Conservation (phyloP, 225 moss, liverwort and hornwort genomes). For the Bryum argenteum region DNA sequence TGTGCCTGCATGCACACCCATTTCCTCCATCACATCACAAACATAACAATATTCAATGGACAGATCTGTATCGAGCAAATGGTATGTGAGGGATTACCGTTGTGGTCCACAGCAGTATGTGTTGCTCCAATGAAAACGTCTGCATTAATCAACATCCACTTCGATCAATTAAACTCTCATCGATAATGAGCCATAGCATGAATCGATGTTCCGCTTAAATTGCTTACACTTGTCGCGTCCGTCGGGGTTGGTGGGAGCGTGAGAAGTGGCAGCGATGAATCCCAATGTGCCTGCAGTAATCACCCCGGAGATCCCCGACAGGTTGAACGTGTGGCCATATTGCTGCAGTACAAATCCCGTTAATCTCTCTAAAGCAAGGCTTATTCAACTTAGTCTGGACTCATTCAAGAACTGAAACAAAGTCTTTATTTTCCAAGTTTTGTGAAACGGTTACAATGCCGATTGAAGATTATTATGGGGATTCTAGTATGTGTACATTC, state of each 20-base stretch:
- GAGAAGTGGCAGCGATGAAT: constrained; percentile 56
- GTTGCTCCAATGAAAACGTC: constrained; percentile 62
- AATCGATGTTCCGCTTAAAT: not conserved
- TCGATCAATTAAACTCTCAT: not conserved
- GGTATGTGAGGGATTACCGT: constrained; percentile 32
- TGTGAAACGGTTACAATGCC: no score
- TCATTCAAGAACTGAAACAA: no score
- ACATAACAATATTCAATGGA: no score
- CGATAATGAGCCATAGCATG: not conserved
- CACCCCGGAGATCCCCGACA: constrained; percentile 60
- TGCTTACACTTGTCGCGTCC: constrained; percentile 60
- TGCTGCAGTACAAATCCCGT: constrained; percentile 20
- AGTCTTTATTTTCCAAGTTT: no score
- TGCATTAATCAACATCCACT: constrained; percentile 28
- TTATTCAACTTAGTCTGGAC: no score
- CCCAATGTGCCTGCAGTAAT: constrained; percentile 62
- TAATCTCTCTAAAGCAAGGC: no score
- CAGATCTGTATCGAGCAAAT: no score
- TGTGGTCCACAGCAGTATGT: constrained; percentile 58
- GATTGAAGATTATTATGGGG: no score
- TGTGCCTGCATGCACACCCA: constrained; percentile 26
- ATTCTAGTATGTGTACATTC: no score
- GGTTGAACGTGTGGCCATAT: constrained; percentile 66
- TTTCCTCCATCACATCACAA: not conserved
- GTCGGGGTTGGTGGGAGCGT: constrained; percentile 48